phyloP scores from a whole-genome alignment of 306 rosid species.

The Prunus kanzakura region DNA sequence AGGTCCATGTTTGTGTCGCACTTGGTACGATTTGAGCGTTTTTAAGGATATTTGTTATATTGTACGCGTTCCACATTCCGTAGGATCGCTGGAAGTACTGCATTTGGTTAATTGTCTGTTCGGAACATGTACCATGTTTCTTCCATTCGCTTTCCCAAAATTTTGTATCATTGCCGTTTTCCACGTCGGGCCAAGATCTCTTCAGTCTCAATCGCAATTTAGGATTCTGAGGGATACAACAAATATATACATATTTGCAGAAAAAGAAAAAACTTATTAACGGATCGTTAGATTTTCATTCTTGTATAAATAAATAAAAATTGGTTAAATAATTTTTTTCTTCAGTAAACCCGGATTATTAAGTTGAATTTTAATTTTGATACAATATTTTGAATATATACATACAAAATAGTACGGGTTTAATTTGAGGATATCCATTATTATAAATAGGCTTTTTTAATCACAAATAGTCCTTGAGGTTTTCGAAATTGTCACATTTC shows the following conservation, averaged over 20 bases:
- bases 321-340: too few species aligned
- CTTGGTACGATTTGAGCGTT: neutral
- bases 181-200: neutral
- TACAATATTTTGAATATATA: too few species aligned
- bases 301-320: too few species aligned
- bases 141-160: neutral
- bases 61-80: rapidly evolving
- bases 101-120: neutral
- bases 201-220: rapidly evolving
- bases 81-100: neutral
- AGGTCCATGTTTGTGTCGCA: neutral
- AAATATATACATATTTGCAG: neutral
- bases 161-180: neutral
- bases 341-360: too few species aligned
- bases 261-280: too few species aligned
- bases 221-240: neutral
- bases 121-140: neutral
- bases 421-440: too few species aligned
- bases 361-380: too few species aligned
- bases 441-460: too few species aligned
- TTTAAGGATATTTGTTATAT: neutral
- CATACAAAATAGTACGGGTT: too few species aligned
- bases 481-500: too few species aligned
- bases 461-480: too few species aligned
- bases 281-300: too few species aligned